phyloP scores from a whole-genome alignment of 2,329 filamentous ascomycete genomes.

The Claviceps cyperi region DNA sequence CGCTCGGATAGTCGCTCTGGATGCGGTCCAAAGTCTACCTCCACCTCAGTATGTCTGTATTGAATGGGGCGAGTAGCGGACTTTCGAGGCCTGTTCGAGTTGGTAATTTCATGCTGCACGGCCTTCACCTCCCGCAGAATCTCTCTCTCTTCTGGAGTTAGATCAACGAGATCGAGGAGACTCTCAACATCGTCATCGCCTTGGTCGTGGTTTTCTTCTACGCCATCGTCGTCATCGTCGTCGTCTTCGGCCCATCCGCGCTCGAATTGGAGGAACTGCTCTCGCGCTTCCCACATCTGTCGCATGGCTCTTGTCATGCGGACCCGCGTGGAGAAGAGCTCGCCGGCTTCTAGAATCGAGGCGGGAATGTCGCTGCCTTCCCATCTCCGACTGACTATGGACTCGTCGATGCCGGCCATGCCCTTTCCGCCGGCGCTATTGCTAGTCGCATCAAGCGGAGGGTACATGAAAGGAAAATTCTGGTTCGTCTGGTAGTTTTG shows the following conservation, averaged over 20 bases:
- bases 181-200: conserved; percentile 30
- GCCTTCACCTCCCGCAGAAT: conserved; percentile 27
- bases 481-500: conserved; percentile 99
- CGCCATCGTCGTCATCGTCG: conserved; percentile 23
- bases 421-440: conserved; percentile 87
- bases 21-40: conserved; percentile 33
- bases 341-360: conserved; percentile 88
- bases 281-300: conserved; percentile 89
- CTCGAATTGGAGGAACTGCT: conserved; percentile 82
- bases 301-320: conserved; percentile 82
- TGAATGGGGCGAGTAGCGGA: background rate
- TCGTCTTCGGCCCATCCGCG: conserved; percentile 61
- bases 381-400: conserved; percentile 72
- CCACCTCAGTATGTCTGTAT: conserved; percentile 3
- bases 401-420: conserved; percentile 62
- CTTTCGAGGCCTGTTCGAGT: conserved; percentile 6
- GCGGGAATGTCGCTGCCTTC: conserved; percentile 87
- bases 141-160: conserved; percentile 26
- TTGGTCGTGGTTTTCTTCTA: conserved; percentile 18
- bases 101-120: conserved; percentile 18
- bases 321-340: conserved; percentile 79
- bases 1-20: conserved; percentile 33
- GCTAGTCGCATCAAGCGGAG: conserved; percentile 75
- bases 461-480: conserved; percentile 95
- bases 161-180: conserved; percentile 31